These are phyloP conservation scores for Kuraishia cidri DNA, from an alignment of 805 yeast species.

Conservation along the genomic window DNA sequence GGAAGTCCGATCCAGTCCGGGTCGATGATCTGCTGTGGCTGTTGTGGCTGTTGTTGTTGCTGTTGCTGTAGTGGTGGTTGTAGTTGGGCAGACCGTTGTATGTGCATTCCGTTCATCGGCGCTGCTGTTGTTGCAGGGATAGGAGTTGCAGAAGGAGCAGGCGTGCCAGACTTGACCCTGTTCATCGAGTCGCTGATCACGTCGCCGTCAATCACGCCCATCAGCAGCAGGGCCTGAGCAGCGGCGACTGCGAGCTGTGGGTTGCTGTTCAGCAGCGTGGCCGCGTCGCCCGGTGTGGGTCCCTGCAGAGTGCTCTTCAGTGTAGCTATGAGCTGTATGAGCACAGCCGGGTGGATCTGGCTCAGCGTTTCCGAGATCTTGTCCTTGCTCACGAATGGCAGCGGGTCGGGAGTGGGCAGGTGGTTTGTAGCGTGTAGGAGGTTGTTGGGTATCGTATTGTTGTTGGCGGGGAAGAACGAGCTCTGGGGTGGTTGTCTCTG, in stretches of 20 bases:
- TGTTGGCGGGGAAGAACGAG: neutral
- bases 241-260: slow-evolving; percentile 57
- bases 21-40: slow-evolving; percentile 7
- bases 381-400: slow-evolving; percentile 34
- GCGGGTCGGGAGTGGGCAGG: slow-evolving; percentile 36
- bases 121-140: slow-evolving; percentile 6
- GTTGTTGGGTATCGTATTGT: slow-evolving; percentile 31
- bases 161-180: slow-evolving; percentile 2
- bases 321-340: slow-evolving; percentile 61
- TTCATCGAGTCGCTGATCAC: slow-evolving; percentile 50
- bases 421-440: slow-evolving; percentile 44
- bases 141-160: slow-evolving; percentile 9
- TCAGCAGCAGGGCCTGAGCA: slow-evolving; percentile 63
- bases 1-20: slow-evolving; percentile 42
- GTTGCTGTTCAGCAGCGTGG: slow-evolving; percentile 40
- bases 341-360: slow-evolving; percentile 59
- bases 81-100: no score
- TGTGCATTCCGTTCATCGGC: slow-evolving; percentile 6
- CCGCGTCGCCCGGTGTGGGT: slow-evolving; percentile 40
- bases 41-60: slow-evolving; percentile 7
- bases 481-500: slow-evolving; percentile 1
- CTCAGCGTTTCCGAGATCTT: slow-evolving; percentile 53
- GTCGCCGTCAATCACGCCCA: slow-evolving; percentile 67
- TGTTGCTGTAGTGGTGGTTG: slow-evolving; percentile 7
- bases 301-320: slow-evolving; percentile 48